phyloP scores from a whole-genome alignment of 2,329 filamentous ascomycete genomes.

The Nigrograna mackinnonii region DNA sequence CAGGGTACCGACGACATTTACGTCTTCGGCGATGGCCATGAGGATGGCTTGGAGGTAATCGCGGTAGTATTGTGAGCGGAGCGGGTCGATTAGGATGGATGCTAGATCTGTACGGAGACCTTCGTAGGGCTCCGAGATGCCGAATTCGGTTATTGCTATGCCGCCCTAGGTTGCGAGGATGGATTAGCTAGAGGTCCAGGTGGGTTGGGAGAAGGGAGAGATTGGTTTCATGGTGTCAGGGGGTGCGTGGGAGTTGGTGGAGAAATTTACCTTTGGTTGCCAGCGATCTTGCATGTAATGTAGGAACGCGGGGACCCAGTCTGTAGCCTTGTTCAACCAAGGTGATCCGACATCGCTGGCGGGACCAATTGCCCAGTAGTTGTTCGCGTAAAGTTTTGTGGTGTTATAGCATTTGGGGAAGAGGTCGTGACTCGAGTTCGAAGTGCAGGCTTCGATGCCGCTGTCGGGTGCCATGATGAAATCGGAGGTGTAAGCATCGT shows the following conservation, averaged over 20 bases:
- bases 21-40: slow-evolving; percentile 36
- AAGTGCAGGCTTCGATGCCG: slow-evolving; percentile 42
- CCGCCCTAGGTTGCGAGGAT: slow-evolving; percentile 16
- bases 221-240: slow-evolving; percentile 1
- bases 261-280: slow-evolving; percentile 20
- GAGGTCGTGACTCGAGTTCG: slow-evolving; percentile 34
- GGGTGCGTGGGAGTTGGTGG: slow-evolving; percentile 6
- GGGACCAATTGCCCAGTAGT: slow-evolving; percentile 36
- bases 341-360: slow-evolving; percentile 32
- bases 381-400: slow-evolving; percentile 31
- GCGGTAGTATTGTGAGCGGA: slow-evolving; percentile 32
- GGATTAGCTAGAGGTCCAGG: background rate
- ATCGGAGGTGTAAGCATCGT: slow-evolving; percentile 40
- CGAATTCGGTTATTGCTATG: slow-evolving; percentile 41
- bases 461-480: slow-evolving; percentile 37
- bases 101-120: slow-evolving; percentile 26
- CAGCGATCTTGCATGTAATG: slow-evolving; percentile 37
- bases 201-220: background rate
- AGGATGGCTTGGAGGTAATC: slow-evolving; percentile 38
- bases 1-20: slow-evolving; percentile 38
- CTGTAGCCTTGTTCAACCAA: slow-evolving; percentile 41
- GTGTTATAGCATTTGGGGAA: slow-evolving; percentile 39
- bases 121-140: slow-evolving; percentile 42
- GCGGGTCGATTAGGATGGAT: slow-evolving; percentile 33
- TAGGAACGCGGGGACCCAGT: slow-evolving; percentile 39